A percentile compares a stretch with the other conserved stretches of the same genome.
Evolutionary conservation across 2,329 filamentous ascomycete species (phyloP).

Genomic region (Penicillium sp.): DNA sequence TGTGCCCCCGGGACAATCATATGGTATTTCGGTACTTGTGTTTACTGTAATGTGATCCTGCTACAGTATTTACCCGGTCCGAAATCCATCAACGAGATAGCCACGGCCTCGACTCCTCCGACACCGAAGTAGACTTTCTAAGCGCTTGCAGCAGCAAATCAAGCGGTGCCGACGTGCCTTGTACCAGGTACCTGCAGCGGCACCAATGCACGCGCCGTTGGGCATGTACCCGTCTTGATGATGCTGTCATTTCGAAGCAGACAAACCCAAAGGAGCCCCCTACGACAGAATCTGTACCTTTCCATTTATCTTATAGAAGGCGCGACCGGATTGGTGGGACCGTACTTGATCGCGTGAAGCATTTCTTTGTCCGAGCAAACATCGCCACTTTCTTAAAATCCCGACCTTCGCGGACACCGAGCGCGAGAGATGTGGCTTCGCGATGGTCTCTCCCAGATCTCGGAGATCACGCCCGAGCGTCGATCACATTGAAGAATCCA

Average conservation of each 20-base stretch:
- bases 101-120: not conserved
- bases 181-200: not conserved
- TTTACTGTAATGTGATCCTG: not conserved
- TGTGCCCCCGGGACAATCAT: not conserved
- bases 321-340: too few relatives aligned
- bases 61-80: too few relatives aligned
- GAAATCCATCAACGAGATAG: not conserved
- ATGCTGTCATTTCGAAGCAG: too few relatives aligned
- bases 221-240: too few relatives aligned
- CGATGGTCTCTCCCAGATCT: constrained; percentile 9
- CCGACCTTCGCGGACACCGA: not conserved
- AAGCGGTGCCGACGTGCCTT: not conserved
- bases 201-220: not conserved
- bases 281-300: too few relatives aligned
- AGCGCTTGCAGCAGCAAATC: not conserved
- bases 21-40: not conserved
- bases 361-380: not conserved
- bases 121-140: not conserved
- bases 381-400: not conserved
- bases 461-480: constrained; percentile 10
- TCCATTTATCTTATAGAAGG: too few relatives aligned
- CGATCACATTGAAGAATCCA: constrained; percentile 30
- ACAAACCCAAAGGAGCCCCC: too few relatives aligned
- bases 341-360: too few relatives aligned
- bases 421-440: not conserved